A percentile compares a stretch with the other conserved stretches of the same genome.
Evolutionary conservation across 2,329 filamentous ascomycete genomes (phyloP).

Genomic region (Nannizzia gypsea): DNA sequence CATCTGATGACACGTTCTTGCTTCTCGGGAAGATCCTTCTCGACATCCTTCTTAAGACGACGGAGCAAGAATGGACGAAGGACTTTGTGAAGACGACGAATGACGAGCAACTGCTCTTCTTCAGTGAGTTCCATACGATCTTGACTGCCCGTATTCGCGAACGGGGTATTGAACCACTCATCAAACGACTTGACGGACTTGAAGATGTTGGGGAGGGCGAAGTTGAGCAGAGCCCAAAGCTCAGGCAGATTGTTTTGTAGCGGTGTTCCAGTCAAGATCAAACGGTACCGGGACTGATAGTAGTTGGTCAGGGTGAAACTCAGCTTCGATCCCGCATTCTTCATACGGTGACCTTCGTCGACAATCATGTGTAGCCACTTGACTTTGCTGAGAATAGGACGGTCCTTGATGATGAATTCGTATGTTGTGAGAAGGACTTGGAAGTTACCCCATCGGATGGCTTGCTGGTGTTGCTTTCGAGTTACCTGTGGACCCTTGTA

Average conservation of each 20-base stretch:
- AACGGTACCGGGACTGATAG: conserved; percentile 85
- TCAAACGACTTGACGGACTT: conserved; percentile 98
- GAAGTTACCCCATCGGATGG: conserved; percentile 88
- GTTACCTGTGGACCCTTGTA: conserved; percentile 91
- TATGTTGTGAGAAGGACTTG: conserved; percentile 96
- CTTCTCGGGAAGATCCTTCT: conserved; percentile 97
- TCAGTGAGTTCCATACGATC: conserved; percentile 98
- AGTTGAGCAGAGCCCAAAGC: conserved; percentile 96
- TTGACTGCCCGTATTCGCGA: conserved; percentile 93
- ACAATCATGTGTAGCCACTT: conserved; percentile 99
- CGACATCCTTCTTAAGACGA: conserved; percentile 98
- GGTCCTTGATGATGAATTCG: conserved; percentile 99
- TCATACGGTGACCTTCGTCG: conserved; percentile 98
- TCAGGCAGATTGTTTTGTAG: conserved; percentile 95
- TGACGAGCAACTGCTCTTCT: conserved; percentile 98
- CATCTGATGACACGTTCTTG: conserved; percentile 99
- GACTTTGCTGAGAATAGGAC: conserved; percentile 89
- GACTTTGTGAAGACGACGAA: conserved; percentile 96
- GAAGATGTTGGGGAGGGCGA: conserved; percentile 96
- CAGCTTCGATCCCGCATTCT: conserved; percentile 92
- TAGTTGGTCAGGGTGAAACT: conserved; percentile 90
- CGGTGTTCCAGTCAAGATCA: conserved; percentile 94
- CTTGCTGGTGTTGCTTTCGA: conserved; percentile 82
- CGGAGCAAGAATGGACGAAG: conserved; percentile 91
- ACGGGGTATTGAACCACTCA: conserved; percentile 99